Conservation (phyloP, 2,329 filamentous ascomycete species). For the Fusarium transvaalense region DNA sequence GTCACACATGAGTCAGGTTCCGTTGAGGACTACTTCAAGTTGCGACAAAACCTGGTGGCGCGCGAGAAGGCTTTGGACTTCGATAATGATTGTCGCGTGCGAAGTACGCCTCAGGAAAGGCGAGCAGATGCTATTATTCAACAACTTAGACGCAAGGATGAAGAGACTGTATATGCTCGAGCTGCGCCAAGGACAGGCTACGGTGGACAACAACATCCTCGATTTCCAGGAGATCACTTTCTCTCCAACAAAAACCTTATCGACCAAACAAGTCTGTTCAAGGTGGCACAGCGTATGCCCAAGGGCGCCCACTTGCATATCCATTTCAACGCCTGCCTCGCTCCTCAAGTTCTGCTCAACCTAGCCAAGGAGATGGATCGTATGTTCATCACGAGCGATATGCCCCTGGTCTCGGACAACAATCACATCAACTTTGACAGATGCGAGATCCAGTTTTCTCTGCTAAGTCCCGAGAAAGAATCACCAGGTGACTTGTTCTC, state of each 20-base stretch:
- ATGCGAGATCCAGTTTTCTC: slow-evolving; percentile 73
- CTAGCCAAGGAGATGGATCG: slow-evolving; percentile 67
- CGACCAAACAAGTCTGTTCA: slow-evolving; percentile 67
- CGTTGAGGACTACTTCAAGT: slow-evolving; percentile 49
- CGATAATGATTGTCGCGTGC: slow-evolving; percentile 53
- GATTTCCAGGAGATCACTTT: slow-evolving; percentile 68
- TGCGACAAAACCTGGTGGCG: slow-evolving; percentile 49
- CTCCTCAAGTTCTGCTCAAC: slow-evolving; percentile 69
- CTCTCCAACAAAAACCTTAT: slow-evolving; percentile 68
- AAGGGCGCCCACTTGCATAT: slow-evolving; percentile 81
- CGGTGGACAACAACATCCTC: slow-evolving; percentile 59
- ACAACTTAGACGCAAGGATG: slow-evolving; percentile 54
- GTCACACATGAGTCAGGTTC: slow-evolving; percentile 12
- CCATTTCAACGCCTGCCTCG: slow-evolving; percentile 81
- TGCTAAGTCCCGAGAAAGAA: slow-evolving; percentile 56
- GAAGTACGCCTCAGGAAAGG: slow-evolving; percentile 53
- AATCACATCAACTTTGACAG: slow-evolving; percentile 60
- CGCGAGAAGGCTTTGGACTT: slow-evolving; percentile 57
- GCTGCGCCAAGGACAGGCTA: slow-evolving; percentile 53
- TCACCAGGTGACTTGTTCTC: slow-evolving; percentile 63
- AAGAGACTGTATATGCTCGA: slow-evolving; percentile 52
- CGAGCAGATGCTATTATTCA: slow-evolving; percentile 58
- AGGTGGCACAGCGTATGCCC: slow-evolving; percentile 70
- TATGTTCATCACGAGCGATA: slow-evolving; percentile 76
- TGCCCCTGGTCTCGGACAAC: slow-evolving; percentile 58